Base-by-base conservation (phyloP, 1,284 basidiomycete genomes). In the Albatrellus sp. region DNA sequence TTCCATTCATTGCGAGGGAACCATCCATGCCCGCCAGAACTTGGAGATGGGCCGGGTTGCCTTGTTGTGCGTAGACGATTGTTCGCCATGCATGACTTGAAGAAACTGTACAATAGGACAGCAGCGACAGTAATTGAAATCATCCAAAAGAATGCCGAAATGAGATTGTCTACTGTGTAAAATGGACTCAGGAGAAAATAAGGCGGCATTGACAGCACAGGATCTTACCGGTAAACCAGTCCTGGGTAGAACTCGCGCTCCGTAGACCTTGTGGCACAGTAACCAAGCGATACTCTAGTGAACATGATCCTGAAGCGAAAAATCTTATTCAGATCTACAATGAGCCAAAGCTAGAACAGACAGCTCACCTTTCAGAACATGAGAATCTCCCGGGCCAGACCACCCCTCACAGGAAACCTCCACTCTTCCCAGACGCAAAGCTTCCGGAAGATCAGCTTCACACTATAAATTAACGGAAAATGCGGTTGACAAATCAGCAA, bases 381-480 rank as follows among this genome's bases (percentile, higher is more conserved):
- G 78, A 0, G 75, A 70, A 61, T 97, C 91, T 1, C 87, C 84
- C 0, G 90, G 73, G 20, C 70, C 64, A 31, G 70, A 73, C 80
- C 82, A 97, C 9, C 92, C 91, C 65, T 97, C 92, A 55, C 92
- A 97, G 16, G 77, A 80, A 1, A 97, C 83, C 48, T 79, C 72
- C 0, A 94, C 80, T 46, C 77, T 70, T 7, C 92, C 92, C 48
- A 97, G 81, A 12, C 88, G 69, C 44, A 93, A 59, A 2, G 76
- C 68, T 37, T 79, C 76, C 2, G 91, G 91, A 8, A 97, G 66
- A 57, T 97, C 91, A 6, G 91, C 87, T 58, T 90, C 80, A 60
- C 92, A 97, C 81, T 90, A 49, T 46, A 36, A 43, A 37, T 20
- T n/a, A 1, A 47, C 11, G 13, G 12, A 16, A 12, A 38, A 5